Percentiles rank a stretch among this genome's conserved stretches.
Conservation (phyloP, 2,329 filamentous ascomycete genomes). For the Zymoseptoria tritici region DNA sequence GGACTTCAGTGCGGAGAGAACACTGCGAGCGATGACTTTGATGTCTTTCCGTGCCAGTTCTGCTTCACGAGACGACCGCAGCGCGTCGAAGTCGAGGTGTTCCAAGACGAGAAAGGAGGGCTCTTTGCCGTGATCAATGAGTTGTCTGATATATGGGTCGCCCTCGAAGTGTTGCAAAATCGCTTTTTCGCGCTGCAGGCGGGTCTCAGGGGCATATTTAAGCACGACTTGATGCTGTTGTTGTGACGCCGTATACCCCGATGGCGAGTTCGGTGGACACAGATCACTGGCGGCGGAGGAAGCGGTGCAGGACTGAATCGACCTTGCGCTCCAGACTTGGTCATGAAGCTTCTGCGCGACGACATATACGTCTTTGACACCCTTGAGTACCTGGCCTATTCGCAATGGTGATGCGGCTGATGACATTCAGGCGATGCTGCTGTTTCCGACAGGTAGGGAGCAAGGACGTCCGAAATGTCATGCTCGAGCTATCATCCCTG, state of each 20-base stretch:
- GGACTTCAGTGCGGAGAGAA: slow-evolving; percentile 21
- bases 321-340: slow-evolving; percentile 9
- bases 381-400: slow-evolving; percentile 9
- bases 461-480: not conserved
- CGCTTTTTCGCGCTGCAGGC: slow-evolving; percentile 5
- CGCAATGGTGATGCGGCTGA: slow-evolving; percentile 5
- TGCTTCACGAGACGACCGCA: slow-evolving; percentile 3
- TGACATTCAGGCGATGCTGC: not conserved
- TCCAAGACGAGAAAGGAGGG: slow-evolving; percentile 7
- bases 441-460: not conserved
- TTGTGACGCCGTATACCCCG: not conserved
- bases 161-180: slow-evolving; percentile 7
- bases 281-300: not conserved
- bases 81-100: slow-evolving; percentile 6
- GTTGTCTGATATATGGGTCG: slow-evolving; percentile 4
- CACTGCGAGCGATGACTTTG: slow-evolving; percentile 14
- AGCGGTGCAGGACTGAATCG: not conserved
- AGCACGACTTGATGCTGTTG: slow-evolving; percentile 4
- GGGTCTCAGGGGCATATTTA: slow-evolving; percentile 5
- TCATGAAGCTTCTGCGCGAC: slow-evolving; percentile 9
- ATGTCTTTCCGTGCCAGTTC: slow-evolving; percentile 9
- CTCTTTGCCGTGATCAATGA: slow-evolving; percentile 7
- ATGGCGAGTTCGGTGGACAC: slow-evolving; percentile 1
- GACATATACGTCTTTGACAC: slow-evolving; percentile 6
- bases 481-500: not conserved